Conservation (phyloP, 2,329 filamentous ascomycete species). For the Paradendryphiella salina region DNA sequence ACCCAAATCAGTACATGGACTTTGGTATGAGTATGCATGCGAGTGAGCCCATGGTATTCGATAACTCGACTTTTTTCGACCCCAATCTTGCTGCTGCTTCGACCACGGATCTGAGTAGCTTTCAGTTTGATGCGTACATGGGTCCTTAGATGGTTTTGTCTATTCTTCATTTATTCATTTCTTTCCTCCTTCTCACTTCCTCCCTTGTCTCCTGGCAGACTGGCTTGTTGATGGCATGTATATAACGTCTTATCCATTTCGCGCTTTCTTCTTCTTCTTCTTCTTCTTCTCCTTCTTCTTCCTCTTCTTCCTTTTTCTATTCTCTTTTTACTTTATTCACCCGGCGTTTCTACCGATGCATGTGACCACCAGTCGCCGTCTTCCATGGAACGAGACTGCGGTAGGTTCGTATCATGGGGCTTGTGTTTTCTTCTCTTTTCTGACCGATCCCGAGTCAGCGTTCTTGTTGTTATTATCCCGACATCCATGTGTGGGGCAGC, state of each 20-base stretch:
- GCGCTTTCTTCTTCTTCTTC: not conserved
- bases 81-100: conserved; percentile 13
- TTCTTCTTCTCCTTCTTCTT: not conserved
- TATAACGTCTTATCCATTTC: conserved; percentile 12
- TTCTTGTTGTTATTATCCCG: not conserved
- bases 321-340: not conserved
- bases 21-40: conserved; percentile 29
- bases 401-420: conserved; percentile 30
- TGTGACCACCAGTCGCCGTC: conserved; percentile 27
- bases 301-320: not conserved
- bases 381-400: conserved; percentile 20
- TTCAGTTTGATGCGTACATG: conserved; percentile 39
- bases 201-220: not conserved
- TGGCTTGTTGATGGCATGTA: conserved; percentile 7
- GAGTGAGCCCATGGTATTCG: conserved; percentile 25
- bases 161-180: conserved; percentile 1
- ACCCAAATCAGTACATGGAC: conserved; percentile 25
- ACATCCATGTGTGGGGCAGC: not conserved
- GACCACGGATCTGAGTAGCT: conserved; percentile 19
- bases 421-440: not conserved
- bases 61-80: conserved; percentile 26
- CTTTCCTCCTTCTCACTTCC: not conserved
- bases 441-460: not conserved
- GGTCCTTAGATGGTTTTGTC: conserved; percentile 2
- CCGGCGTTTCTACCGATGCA: conserved; percentile 19